Evolutionary conservation across 106 monocot species (phyloP).

Genomic region (Iris macrosiphon): DNA sequence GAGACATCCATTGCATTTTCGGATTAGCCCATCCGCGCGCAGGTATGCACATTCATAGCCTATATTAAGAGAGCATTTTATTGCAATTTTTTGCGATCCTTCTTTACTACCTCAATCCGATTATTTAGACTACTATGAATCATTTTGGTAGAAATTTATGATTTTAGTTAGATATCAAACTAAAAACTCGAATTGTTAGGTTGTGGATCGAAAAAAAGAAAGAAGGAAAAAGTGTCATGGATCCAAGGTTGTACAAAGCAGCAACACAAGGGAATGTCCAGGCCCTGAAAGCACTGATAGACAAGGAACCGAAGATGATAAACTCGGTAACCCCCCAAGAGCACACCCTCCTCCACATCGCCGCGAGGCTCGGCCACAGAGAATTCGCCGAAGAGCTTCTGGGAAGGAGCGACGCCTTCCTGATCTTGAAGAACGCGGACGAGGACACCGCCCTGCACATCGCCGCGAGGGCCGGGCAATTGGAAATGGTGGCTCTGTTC

Average conservation of each 20-base stretch:
- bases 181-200: too few species aligned
- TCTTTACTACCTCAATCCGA: too few species aligned
- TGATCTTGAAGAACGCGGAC: conserved; percentile 16
- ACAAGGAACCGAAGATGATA: conserved; percentile 3
- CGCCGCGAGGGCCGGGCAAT: conserved; percentile 16
- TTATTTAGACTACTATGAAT: too few species aligned
- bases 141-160: too few species aligned
- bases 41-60: too few species aligned
- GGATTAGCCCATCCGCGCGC: too few species aligned
- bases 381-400: conserved; percentile 12
- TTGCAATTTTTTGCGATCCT: too few species aligned
- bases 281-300: background rate
- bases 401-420: background rate
- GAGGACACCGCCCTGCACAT: conserved; percentile 36
- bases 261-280: conserved; percentile 17
- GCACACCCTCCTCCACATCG: conserved; percentile 34
- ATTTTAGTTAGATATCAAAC: too few species aligned
- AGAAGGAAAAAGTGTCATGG: too few species aligned
- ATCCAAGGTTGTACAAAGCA: conserved; percentile 17
- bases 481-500: conserved; percentile 7
- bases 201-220: too few species aligned
- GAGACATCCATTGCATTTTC: too few species aligned
- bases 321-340: conserved; percentile 15
- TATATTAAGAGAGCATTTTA: too few species aligned
- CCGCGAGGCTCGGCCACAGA: conserved; percentile 16